Evolutionary conservation across 805 yeast genomes (phyloP).

Genomic region (Cyberlindnera subsufficiens): DNA sequence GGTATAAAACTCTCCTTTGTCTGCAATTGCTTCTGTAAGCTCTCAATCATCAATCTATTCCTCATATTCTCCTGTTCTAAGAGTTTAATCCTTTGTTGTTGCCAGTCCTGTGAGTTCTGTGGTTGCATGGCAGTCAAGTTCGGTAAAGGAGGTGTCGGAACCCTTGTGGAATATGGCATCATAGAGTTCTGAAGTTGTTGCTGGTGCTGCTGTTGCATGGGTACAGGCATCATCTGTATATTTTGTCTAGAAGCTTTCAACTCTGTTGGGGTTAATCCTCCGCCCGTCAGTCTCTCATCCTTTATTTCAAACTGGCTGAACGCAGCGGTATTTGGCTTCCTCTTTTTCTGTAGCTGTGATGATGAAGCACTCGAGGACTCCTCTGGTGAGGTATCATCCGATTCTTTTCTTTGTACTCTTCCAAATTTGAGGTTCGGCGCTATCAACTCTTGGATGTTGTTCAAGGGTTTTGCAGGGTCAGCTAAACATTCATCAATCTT

Average conservation of each 20-base stretch:
- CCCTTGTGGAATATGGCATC: too few species aligned
- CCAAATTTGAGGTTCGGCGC: constrained; percentile 21
- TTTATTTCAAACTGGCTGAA: constrained; percentile 9
- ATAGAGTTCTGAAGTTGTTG: not conserved
- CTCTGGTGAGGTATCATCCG: constrained; percentile 5
- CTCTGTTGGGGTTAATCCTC: too few species aligned
- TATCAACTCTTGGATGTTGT: constrained; percentile 16
- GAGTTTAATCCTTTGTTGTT: not conserved
- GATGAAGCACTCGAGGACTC: not conserved
- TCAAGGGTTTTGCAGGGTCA: constrained; percentile 21
- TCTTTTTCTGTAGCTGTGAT: constrained; percentile 2
- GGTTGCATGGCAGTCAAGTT: not conserved
- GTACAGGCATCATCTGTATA: not conserved
- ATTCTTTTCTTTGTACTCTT: constrained; percentile 8
- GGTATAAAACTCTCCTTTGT: not conserved
- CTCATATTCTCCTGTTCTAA: not conserved
- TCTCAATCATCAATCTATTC: not conserved
- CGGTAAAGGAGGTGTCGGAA: not conserved
- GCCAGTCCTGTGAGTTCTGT: not conserved
- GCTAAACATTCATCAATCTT: constrained; percentile 22
- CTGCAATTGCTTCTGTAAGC: not conserved
- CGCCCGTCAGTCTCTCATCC: too few species aligned
- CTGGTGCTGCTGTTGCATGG: constrained; percentile 2
- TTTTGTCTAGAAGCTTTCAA: too few species aligned
- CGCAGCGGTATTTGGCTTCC: constrained; percentile 2